Base-by-base conservation (phyloP, 1,139 yeast genomes). In the Blastobotrys capitulatus region DNA sequence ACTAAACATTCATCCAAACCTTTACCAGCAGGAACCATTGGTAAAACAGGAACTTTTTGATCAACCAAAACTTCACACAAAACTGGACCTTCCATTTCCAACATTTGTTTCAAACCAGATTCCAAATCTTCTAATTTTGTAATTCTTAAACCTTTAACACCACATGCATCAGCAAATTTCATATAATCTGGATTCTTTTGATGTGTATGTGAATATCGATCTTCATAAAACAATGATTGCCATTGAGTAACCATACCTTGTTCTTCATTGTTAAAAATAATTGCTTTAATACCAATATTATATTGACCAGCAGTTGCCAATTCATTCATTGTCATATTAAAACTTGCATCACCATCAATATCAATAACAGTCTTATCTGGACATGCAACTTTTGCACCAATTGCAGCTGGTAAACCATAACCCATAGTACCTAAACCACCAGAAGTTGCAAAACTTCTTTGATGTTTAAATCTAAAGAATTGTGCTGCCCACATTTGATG, bases 401-500 rank as follows among this genome's bases (percentile, higher is more conserved):
- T 92, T 50, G 97, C 97, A 41, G 97, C 86, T 31, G 98, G 97
- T 55, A 90, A 75, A 57, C 98, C 98, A 71, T 73, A 92, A 54
- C 98, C 98, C 98, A 92, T 92, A 54, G 98, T 92, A 62, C 98
- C 98, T 64, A 92, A 79, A 62, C 98, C 98, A 73, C 98, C 98
- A 49, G 97, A 88, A 22, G 97, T 89, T 67, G 92, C 86, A 77
- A 92, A 84, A 50, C 95, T 78, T 70, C 97, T 80, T 60, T 97
- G 97, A 57, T 79, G 73, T 54, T 82, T 84, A 95, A 96, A 90
- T 50, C 89, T 81, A 80, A 85, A 89, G 70, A 89, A 90, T 73
- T 92, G 98, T 40, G 98, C 98, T 40, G 97, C 94, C 97, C 98
- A 92, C 98, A 92, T 92, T 75, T 92, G 98, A 77, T 92, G 98